Evolutionary conservation across 441 rosid genomes (phyloP), one percentile per base, ranked within the genome.

Genomic region (Pelargonium myrrhifolium): DNA sequence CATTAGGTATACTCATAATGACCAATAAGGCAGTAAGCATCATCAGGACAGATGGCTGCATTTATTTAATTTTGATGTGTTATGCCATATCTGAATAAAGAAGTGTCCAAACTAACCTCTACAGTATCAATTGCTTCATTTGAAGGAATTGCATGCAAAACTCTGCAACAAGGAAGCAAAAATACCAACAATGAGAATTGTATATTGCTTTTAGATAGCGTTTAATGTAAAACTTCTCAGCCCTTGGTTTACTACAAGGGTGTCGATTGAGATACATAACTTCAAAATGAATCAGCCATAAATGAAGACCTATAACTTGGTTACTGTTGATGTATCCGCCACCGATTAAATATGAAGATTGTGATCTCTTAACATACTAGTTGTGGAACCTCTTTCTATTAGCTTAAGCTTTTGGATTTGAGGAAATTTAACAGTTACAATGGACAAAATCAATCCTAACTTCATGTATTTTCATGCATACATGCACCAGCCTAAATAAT

Each of bases 71-170:
- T 3, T 40, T 17, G n/a, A 70, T 55, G 17, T 20, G 3, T 18
- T 26, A 35, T 22, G 40, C 15, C 61, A 26, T 61, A 53, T 49
- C 26, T 55, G 15, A 15, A 18, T 51, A n/a, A 71, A 39, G 61
- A 31, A 49, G 71, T 17, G 35, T 55, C 58, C 65, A 58, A 49
- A 69, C 87, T 79, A 69, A 90, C 92, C 92, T 90, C 96, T 43
- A 90, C 94, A 21, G 86, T 86, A 74, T 85, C 89, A 62, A 90
- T 86, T 20, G 89, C 96, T 86, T 95, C 99, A 40, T 85, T 89
- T 31, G 98, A 81, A 56, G 99, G 97, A 77, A 95, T 92, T 28
- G 95, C 74, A 68, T 84, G 92, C 28, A 89, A 83, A 62, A 90
- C 98, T 79, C 99, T 95, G 92, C 78, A 77, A 73, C 61, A 39